phyloP scores from a whole-genome alignment of 805 yeast genomes.

The Wickerhamomyces tratensis region DNA sequence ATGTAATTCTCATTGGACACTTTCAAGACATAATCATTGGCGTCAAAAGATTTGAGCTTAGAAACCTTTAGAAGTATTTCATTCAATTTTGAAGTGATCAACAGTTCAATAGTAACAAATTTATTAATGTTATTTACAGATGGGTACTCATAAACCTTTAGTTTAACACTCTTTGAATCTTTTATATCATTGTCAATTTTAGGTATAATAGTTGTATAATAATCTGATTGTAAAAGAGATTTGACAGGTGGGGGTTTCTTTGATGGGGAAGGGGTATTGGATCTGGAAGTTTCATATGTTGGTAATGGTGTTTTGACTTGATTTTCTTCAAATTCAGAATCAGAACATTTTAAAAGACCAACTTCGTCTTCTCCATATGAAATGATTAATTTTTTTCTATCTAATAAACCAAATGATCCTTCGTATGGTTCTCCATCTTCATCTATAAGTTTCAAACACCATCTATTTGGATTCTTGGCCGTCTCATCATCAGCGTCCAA shows the following conservation, averaged over 20 bases:
- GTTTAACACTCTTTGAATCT: constrained; percentile 18
- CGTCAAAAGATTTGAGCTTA: constrained; percentile 23
- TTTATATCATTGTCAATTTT: constrained; percentile 10
- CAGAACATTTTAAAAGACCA: constrained; percentile 56
- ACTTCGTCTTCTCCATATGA: constrained; percentile 78
- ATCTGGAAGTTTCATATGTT: constrained; percentile 1
- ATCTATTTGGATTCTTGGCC: constrained; percentile 47
- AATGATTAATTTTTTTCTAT: constrained; percentile 51
- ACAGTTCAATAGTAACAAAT: constrained; percentile 20
- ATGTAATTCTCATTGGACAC: constrained; percentile 20
- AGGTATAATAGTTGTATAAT: constrained; percentile 28
- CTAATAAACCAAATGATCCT: constrained; percentile 79
- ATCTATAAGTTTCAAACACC: constrained; percentile 78
- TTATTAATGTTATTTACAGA: constrained; percentile 17
- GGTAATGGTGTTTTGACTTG: constrained; percentile 48
- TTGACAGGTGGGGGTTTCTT: constrained; percentile 8
- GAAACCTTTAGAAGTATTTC: constrained; percentile 27
- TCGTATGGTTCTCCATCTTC: constrained; percentile 93
- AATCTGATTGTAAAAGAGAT: constrained; percentile 18
- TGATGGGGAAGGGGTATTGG: constrained; percentile 1
- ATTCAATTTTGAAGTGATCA: constrained; percentile 24
- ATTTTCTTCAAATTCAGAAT: constrained; percentile 34
- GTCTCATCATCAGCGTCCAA: background rate
- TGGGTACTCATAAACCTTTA: constrained; percentile 26
- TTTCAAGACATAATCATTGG: constrained; percentile 26